phyloP scores from a whole-genome alignment of 225 moss, liverwort and hornwort species.

The Straminergon stramineum region DNA sequence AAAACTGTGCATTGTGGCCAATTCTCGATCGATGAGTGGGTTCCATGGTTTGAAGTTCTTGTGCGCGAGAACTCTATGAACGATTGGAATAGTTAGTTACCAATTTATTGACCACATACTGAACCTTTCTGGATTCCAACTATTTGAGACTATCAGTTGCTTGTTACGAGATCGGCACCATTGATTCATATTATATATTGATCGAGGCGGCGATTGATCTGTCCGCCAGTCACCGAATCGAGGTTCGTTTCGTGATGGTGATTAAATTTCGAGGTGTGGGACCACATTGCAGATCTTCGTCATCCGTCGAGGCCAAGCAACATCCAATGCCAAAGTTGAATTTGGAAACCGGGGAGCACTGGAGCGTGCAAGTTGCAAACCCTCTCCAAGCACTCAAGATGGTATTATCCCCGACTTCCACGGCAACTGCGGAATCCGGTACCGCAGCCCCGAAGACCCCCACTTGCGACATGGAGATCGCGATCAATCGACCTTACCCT shows the following conservation, averaged over 20 bases:
- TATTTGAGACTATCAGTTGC: not conserved
- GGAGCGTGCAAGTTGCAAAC: not conserved
- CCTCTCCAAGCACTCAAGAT: not conserved
- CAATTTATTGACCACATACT: not conserved
- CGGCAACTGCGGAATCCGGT: constrained; percentile 9
- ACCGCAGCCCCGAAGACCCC: constrained; percentile 17
- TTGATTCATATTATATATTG: no score
- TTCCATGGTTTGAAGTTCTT: not conserved
- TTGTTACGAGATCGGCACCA: not conserved
- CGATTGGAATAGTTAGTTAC: not conserved
- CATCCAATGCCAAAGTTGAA: not conserved
- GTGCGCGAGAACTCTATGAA: not conserved
- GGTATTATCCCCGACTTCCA: not conserved
- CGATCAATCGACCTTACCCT: not conserved
- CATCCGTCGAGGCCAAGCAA: not conserved
- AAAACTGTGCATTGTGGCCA: not conserved
- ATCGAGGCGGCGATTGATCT: not conserved
- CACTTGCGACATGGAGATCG: constrained; percentile 9
- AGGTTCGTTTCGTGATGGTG: not conserved
- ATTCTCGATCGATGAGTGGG: not conserved
- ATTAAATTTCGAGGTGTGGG: not conserved
- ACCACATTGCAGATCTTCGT: not conserved
- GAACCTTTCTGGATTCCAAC: not conserved
- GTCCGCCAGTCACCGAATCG: not conserved
- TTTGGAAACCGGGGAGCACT: not conserved